Evolutionary conservation across 768 basidiomycete species (phyloP).

Genomic region (Vararia minispora): DNA sequence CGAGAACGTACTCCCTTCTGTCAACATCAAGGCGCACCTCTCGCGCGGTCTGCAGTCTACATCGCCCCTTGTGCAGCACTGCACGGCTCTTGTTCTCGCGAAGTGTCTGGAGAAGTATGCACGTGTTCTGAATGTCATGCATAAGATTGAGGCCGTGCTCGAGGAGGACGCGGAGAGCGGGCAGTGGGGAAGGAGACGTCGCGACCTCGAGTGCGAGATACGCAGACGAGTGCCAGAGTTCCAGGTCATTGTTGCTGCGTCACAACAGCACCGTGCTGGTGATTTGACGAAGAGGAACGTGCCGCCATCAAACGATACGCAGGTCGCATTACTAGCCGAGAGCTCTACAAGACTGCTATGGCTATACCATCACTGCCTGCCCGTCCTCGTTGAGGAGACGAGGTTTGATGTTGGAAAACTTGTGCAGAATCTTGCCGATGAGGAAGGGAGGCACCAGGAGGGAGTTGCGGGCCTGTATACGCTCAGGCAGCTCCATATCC

Average conservation of each 20-base stretch:
- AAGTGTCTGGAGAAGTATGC: constrained; percentile 69
- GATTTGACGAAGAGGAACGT: not conserved
- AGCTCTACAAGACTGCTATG: constrained; percentile 70
- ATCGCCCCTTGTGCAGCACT: constrained; percentile 74
- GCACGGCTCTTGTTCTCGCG: constrained; percentile 65
- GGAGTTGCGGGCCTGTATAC: constrained; percentile 33
- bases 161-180: constrained; percentile 55
- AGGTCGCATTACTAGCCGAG: constrained; percentile 61
- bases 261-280: constrained; percentile 34
- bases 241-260: constrained; percentile 74
- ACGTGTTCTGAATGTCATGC: constrained; percentile 37
- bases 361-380: constrained; percentile 75
- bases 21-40: constrained; percentile 58
- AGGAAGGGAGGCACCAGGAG: constrained; percentile 18
- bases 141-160: constrained; percentile 37
- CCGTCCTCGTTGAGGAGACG: constrained; percentile 63
- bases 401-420: constrained; percentile 83
- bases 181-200: constrained; percentile 56
- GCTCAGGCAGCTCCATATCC: constrained; percentile 64
- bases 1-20: constrained; percentile 70
- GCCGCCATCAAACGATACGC: constrained; percentile 22
- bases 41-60: constrained; percentile 72
- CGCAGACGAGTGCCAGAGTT: constrained; percentile 77
- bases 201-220: constrained; percentile 67
- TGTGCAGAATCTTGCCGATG: constrained; percentile 34